Base-by-base conservation (phyloP, 805 yeast species). In the Candida sanyiensis region DNA sequence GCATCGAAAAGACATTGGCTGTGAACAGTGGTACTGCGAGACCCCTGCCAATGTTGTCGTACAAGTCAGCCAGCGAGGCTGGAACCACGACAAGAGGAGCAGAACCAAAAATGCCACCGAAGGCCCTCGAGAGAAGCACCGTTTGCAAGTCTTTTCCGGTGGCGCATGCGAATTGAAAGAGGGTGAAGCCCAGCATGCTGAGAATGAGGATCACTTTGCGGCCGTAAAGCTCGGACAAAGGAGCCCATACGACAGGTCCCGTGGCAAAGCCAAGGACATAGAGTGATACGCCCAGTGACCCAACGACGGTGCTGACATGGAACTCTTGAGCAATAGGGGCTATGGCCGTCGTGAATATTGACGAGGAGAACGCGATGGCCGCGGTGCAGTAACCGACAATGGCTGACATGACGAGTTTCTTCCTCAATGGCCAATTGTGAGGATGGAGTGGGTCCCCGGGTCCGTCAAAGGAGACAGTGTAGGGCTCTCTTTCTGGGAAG, bases 161-260 rank as follows among this genome's bases (percentile, higher is more conserved):
- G 1, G 93, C 96, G 25, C 73, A 75, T 4, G 83, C 95, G 55
- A 82, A 83, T 29, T 70, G 69, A 61, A 86, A 85, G 30, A 73
- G 50, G 13, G 72, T 63, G 54, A 74, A 73, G 1, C 81, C 73
- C 30, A 84, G 63, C 3, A 70, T 57, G 4, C 87, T 74, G 3
- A 75, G 43, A 2, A 82, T 44, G 37, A 83, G 49, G 10, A 85
- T 78, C 11, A 70, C 58, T 56, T 73, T 73, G 58, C 95, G 73
- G 38, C 95, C 93, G 49, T 69, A 79, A 26, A 82, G 52, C 58
- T 83, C 95, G 12, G 90, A 80, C 26, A 83, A 57, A 3, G 95
- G 96, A 15, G 93, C 96, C 87, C 93, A 89, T 20, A 86, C 51
- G 34, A 89, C 67, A 3, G 97, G 97, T 12, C 97, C 96, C 0